Evolutionary conservation across 1,284 basidiomycete genomes (phyloP).

Genomic region (Ganoderma meredithae): DNA sequence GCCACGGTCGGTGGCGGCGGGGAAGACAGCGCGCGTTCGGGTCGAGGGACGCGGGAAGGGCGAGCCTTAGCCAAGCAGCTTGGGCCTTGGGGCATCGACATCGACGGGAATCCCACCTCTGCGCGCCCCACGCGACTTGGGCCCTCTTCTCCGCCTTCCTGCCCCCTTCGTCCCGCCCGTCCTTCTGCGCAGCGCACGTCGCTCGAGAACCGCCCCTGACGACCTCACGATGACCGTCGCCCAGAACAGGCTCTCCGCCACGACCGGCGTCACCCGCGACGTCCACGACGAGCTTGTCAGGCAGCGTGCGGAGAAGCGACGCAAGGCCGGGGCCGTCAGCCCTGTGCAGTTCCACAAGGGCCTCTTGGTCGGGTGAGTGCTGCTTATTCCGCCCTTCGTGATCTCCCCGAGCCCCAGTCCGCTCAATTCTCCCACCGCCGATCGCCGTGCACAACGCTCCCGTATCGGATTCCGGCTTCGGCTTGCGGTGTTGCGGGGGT

Average conservation of each 20-base stretch:
- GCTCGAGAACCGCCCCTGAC: slow-evolving; percentile 1
- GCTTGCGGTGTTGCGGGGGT: slow-evolving; percentile 2
- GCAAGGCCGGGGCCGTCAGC: slow-evolving; percentile 57
- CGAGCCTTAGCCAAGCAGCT: background rate
- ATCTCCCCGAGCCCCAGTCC: slow-evolving; percentile 7
- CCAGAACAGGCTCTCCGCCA: slow-evolving; percentile 18
- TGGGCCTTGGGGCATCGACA: background rate
- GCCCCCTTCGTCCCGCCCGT: slow-evolving; percentile 4
- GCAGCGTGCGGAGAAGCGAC: slow-evolving; percentile 50
- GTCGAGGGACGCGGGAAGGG: background rate
- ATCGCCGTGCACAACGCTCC: background rate
- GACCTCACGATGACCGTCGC: slow-evolving; percentile 24
- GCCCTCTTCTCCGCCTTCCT: slow-evolving; percentile 10
- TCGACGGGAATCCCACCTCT: slow-evolving; percentile 14
- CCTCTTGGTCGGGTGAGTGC: slow-evolving; percentile 61
- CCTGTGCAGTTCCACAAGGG: slow-evolving; percentile 58
- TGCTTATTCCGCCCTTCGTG: slow-evolving; percentile 9
- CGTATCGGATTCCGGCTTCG: background rate
- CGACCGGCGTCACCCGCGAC: slow-evolving; percentile 47
- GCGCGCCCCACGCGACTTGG: slow-evolving; percentile 7
- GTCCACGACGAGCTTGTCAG: slow-evolving; percentile 53
- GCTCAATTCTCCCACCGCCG: slow-evolving; percentile 13
- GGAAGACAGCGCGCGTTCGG: slow-evolving; percentile 2
- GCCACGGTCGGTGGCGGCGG: background rate
- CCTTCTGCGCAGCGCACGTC: slow-evolving; percentile 1